phyloP scores from a whole-genome alignment of 176 grass and related monocot species.

The Oryza longistaminata region DNA sequence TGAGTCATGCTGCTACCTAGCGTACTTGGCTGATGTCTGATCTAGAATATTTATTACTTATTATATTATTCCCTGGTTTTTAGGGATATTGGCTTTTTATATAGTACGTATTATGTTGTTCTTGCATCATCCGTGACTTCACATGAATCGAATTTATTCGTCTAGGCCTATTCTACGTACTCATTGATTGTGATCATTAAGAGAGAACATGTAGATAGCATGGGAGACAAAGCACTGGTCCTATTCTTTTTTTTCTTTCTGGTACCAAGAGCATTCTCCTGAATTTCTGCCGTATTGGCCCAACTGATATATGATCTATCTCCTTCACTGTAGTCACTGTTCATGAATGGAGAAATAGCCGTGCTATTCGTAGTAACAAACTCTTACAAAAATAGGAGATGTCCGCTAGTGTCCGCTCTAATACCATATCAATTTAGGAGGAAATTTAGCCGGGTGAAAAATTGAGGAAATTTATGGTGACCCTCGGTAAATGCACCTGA shows the following conservation, averaged over 20 bases:
- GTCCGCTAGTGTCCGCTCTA: no score
- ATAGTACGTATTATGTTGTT: not conserved
- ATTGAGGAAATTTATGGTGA: not conserved
- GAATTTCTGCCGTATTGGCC: not conserved
- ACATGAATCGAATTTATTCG: not conserved
- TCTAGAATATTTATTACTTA: not conserved
- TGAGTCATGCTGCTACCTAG: not conserved
- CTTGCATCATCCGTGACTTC: constrained; percentile 31
- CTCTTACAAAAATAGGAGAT: no score
- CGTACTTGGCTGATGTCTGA: not conserved
- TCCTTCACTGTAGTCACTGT: not conserved
- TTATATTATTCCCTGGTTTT: not conserved
- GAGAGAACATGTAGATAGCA: not conserved
- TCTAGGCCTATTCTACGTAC: not conserved
- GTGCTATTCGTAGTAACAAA: no score
- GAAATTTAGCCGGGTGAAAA: not conserved
- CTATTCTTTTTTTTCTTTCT: not conserved
- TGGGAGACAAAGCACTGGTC: not conserved
- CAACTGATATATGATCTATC: not conserved
- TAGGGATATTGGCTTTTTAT: not conserved
- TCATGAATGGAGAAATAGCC: not conserved
- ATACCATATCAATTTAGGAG: no score
- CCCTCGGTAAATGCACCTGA: not conserved
- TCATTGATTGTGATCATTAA: not conserved
- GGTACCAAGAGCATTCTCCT: not conserved